Base-by-base conservation (phyloP, 805 yeast species). In the Saturnispora halmiae region DNA sequence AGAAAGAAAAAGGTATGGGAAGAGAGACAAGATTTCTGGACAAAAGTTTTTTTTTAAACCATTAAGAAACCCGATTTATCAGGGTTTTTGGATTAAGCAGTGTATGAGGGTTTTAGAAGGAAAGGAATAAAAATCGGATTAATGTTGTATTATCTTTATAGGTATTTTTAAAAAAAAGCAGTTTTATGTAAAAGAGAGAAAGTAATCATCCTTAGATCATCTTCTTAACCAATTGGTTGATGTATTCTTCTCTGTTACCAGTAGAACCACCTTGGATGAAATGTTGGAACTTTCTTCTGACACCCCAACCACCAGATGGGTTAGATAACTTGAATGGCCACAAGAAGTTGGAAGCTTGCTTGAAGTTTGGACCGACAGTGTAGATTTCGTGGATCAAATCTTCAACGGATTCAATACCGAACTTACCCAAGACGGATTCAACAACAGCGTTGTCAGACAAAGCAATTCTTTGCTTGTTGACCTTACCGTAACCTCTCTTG, bases 251-350 rank as follows among this genome's bases (percentile, higher is more conserved):
- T 75, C 95, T 83, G 94, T 86, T 86, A 82, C 95, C 95, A 70
- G 86, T 79, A 76, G 92, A 81, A 82, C 95, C 95, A 77, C 95
- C 95, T 75, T 84, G 94, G 78, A 86, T 82, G 67, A 82, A 86
- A 75, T 86, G 95, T 75, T 79, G 79, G 94, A 86, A 86, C 79
- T 86, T 86, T 81, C 95, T 86, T 70, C 79, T 75, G 57, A 83
- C 83, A 77, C 94, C 90, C 95, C 94, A 86, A 71, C 95, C 95
- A 73, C 95, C 95, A 70, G 77, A 77, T 72, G 95, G 95, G 81
- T 82, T 84, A 60, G 95, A 84, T 68, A 86, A 79, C 76, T 83
- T 79, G 90, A 86, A 86, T 75, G 95, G 95, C 94, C 94, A 85
- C 72, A 86, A 77, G 79, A 86, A 86, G 94, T 85, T 86, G 88